Evolutionary conservation across 768 basidiomycete species (phyloP).

Genomic region (Cystofilobasidium bisporidii): DNA sequence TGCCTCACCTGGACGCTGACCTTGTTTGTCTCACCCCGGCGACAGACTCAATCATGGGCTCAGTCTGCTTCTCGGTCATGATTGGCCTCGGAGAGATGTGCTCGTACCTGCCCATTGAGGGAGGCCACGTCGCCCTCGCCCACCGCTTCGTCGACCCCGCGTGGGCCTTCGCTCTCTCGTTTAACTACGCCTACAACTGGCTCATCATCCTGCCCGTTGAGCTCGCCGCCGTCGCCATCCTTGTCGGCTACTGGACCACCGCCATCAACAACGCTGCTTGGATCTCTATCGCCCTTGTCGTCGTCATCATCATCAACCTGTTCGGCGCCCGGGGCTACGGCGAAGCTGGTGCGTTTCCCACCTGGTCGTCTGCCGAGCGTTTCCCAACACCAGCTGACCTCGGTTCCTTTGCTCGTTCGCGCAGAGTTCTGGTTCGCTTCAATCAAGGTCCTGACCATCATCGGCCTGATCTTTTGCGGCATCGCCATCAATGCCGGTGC

Average conservation of each 20-base stretch:
- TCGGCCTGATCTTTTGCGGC: conserved; percentile 47
- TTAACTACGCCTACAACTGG: conserved; percentile 29
- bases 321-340: conserved; percentile 38
- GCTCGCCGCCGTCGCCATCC: conserved; percentile 26
- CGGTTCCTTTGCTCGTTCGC: too few species aligned
- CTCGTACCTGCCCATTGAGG: conserved; percentile 29
- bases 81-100: conserved; percentile 27
- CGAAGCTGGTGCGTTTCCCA: conserved; percentile 42
- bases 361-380: background rate
- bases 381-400: too few species aligned
- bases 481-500: conserved; percentile 80
- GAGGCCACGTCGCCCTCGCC: conserved; percentile 28
- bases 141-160: conserved; percentile 28
- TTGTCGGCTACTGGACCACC: conserved; percentile 35
- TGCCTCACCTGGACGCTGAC: too few species aligned
- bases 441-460: conserved; percentile 65
- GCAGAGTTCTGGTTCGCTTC: conserved; percentile 62
- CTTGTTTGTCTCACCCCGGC: too few species aligned
- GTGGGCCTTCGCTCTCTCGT: conserved; percentile 25
- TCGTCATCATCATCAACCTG: conserved; percentile 55
- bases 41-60: conserved; percentile 22
- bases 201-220: conserved; percentile 27
- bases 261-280: conserved; percentile 61
- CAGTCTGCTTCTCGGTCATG: conserved; percentile 25
- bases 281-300: conserved; percentile 64